Conservation (phyloP, 495 filamentous ascomycete species). For the Xylaria sp. region DNA sequence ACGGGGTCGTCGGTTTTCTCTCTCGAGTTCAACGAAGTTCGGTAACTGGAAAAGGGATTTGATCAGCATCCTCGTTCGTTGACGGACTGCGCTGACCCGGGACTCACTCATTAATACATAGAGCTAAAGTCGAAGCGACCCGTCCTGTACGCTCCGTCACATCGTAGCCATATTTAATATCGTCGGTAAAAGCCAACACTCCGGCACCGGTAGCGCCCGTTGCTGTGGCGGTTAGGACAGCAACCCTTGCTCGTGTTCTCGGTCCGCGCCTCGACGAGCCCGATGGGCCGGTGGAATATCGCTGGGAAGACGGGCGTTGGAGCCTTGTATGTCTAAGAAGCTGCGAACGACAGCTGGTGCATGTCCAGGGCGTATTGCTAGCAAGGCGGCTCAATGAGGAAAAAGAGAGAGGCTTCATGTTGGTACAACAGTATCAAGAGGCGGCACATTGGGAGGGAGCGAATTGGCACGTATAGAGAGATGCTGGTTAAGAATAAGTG, state of each 20-base stretch:
- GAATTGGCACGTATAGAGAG: background rate
- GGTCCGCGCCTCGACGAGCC: constrained; percentile 33
- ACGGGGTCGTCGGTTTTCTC: constrained; percentile 62
- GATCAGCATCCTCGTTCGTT: background rate
- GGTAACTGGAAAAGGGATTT: constrained; percentile 66
- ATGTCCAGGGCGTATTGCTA: constrained; percentile 47
- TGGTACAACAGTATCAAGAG: constrained; percentile 28
- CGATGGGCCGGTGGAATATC: constrained; percentile 39
- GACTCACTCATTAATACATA: constrained; percentile 91
- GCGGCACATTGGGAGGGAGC: constrained; percentile 16
- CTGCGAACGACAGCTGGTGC: constrained; percentile 51
- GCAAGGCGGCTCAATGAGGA: constrained; percentile 39
- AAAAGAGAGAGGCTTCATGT: constrained; percentile 44
- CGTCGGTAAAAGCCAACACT: constrained; percentile 72
- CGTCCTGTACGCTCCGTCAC: constrained; percentile 79
- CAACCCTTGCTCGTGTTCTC: constrained; percentile 29
- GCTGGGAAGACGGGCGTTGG: constrained; percentile 38
- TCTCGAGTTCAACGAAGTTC: constrained; percentile 75
- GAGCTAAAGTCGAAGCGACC: constrained; percentile 74
- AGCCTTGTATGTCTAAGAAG: constrained; percentile 34
- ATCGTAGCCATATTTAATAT: constrained; percentile 73
- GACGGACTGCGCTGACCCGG: background rate
- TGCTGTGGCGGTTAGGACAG: constrained; percentile 52
- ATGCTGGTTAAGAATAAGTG: background rate
- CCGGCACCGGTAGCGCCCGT: constrained; percentile 62